A percentile compares a stretch with the other conserved stretches of the same genome.
Conservation (phyloP, 2,329 filamentous ascomycete species). For the Helicocarpus griseus region DNA sequence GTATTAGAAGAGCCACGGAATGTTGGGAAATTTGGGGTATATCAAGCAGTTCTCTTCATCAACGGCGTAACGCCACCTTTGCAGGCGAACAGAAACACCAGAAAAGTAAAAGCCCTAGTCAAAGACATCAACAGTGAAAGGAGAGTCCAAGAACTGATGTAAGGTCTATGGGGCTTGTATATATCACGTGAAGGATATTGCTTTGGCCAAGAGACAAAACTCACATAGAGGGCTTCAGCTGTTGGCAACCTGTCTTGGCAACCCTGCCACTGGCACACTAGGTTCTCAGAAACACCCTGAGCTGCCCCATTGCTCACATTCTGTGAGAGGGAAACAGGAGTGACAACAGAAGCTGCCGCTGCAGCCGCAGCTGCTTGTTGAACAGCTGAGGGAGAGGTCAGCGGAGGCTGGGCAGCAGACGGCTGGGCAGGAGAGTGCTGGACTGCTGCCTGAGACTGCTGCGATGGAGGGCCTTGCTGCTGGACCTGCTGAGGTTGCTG, state of each 20-base stretch:
- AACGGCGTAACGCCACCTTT: not conserved
- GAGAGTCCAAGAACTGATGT: not conserved
- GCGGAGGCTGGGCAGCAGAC: constrained; percentile 17
- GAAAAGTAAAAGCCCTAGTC: not conserved
- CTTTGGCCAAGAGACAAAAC: constrained; percentile 10
- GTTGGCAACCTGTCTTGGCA: constrained; percentile 51
- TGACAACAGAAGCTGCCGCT: constrained; percentile 29
- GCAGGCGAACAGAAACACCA: not conserved
- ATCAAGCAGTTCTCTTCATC: not conserved
- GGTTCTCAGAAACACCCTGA: constrained; percentile 25
- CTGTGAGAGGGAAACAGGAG: constrained; percentile 16
- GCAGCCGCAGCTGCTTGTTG: constrained; percentile 26
- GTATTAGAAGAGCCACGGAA: too few relatives aligned
- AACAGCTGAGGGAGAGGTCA: constrained; percentile 25
- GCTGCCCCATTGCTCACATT: constrained; percentile 21
- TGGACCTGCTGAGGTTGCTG: constrained; percentile 8
- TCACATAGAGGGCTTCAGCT: constrained; percentile 54
- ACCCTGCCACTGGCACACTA: constrained; percentile 52
- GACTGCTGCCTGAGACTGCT: too few relatives aligned
- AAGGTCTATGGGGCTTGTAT: not conserved
- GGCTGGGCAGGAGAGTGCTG: constrained; percentile 11
- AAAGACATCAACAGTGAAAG: not conserved
- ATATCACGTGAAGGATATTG: constrained; percentile 7
- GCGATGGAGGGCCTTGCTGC: constrained; percentile 10
- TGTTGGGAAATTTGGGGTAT: too few relatives aligned